Conservation (phyloP, 202 grass and related monocot species). For the Zoysia matrella region DNA sequence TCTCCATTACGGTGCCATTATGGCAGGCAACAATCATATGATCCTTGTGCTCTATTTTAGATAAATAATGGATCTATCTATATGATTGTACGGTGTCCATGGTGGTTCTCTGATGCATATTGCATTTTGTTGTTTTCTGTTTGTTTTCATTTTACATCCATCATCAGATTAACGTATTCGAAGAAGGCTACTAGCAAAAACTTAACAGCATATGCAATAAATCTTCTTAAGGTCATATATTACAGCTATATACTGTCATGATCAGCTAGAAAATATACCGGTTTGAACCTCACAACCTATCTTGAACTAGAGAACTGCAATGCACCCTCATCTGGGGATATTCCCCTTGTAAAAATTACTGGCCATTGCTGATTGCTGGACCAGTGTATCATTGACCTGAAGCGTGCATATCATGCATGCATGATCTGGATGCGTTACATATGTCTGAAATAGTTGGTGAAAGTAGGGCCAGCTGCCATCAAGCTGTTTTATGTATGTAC, state of each 20-base stretch:
- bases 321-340: not conserved
- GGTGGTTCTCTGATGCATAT: not conserved
- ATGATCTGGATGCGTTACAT: constrained; percentile 26
- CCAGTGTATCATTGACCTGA: not conserved
- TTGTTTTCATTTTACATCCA: not conserved
- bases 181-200: not conserved
- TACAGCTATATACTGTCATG: not conserved
- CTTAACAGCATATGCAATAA: not conserved
- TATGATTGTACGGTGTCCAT: not conserved
- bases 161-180: not conserved
- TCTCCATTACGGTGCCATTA: not conserved
- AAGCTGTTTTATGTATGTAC: constrained; percentile 12
- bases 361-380: constrained; percentile 3
- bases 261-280: constrained; percentile 1
- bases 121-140: not conserved
- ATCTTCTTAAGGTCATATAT: not conserved
- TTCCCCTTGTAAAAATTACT: not conserved
- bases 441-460: constrained; percentile 40
- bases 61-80: not conserved
- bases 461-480: constrained; percentile 34
- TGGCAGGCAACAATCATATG: constrained; percentile 10
- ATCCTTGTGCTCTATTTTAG: constrained; percentile 2
- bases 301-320: not conserved
- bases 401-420: not conserved
- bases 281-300: not conserved